These are phyloP conservation scores for Geranomyces michiganensis DNA, from an alignment of 192 early-diverging fungal species.

Conservation along the genomic window DNA sequence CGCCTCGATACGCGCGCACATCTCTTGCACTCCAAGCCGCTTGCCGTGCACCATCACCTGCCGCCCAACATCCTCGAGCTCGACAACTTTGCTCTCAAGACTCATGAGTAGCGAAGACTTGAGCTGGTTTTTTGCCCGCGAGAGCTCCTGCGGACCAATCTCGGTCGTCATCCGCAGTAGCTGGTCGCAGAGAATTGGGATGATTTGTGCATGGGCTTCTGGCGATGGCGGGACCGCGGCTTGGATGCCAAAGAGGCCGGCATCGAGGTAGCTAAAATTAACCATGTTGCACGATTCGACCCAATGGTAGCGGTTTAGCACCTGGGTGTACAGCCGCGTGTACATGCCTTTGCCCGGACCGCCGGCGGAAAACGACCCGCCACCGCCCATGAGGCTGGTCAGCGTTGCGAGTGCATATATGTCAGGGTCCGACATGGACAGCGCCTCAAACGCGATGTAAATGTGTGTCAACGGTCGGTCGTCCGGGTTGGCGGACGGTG, in stretches of 20 bases:
- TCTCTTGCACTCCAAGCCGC: constrained; percentile 73
- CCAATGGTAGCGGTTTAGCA: constrained; percentile 92
- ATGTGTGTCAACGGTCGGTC: constrained; percentile 74
- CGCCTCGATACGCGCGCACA: constrained; percentile 79
- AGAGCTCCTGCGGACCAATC: constrained; percentile 61
- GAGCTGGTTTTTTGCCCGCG: constrained; percentile 94
- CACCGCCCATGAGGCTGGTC: constrained; percentile 90
- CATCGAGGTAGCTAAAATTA: constrained; percentile 85
- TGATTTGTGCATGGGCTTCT: constrained; percentile 64
- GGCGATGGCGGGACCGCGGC: constrained; percentile 81
- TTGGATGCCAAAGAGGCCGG: constrained; percentile 91
- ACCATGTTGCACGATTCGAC: constrained; percentile 93
- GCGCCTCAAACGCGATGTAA: constrained; percentile 86
- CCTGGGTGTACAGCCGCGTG: constrained; percentile 92
- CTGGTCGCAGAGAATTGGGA: constrained; percentile 85
- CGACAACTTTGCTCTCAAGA: constrained; percentile 88
- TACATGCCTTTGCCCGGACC: constrained; percentile 99
- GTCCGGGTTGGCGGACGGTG: constrained; percentile 59
- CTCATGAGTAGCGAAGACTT: constrained; percentile 92
- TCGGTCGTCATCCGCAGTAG: constrained; percentile 69
- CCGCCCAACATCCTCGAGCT: constrained; percentile 92
- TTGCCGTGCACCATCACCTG: constrained; percentile 76
- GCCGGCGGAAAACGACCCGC: constrained; percentile 94
- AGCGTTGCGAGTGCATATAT: constrained; percentile 91
- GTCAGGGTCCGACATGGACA: constrained; percentile 81